These are phyloP conservation scores for Hemerocallis citrina DNA, from an alignment of 106 monocot genomes.

Conservation along the genomic window DNA sequence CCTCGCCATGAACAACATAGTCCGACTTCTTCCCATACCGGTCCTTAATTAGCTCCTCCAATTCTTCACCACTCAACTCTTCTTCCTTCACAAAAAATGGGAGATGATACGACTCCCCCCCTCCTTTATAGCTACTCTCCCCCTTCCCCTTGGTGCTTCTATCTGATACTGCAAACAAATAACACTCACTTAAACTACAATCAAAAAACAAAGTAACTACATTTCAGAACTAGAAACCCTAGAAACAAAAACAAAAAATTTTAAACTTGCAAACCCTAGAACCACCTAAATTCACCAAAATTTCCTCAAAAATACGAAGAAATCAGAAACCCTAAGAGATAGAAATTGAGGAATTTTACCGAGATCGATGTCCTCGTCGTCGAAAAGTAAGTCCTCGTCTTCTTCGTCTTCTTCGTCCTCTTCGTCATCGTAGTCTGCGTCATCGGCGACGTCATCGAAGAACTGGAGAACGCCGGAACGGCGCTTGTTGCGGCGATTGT, in stretches of 20 bases:
- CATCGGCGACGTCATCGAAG: conserved; percentile 52
- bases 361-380: neutral
- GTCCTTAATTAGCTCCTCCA: conserved; percentile 58
- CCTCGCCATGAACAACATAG: conserved; percentile 34
- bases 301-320: too few relatives aligned
- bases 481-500: conserved; percentile 21
- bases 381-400: conserved; percentile 9
- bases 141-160: conserved; percentile 6
- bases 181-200: too few relatives aligned
- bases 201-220: too few relatives aligned
- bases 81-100: conserved; percentile 81
- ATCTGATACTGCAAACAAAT: too few relatives aligned
- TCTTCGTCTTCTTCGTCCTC: conserved; percentile 13
- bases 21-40: conserved; percentile 47
- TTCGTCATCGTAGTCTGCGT: conserved; percentile 30
- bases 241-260: neutral
- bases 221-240: too few relatives aligned
- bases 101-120: conserved; percentile 28
- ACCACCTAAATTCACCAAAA: conserved; percentile 2
- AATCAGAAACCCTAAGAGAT: conserved; percentile 1
- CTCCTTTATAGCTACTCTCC: conserved; percentile 19
- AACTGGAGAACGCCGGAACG: conserved; percentile 38
- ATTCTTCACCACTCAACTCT: conserved; percentile 72
- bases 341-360: conserved; percentile 14
- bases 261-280: neutral